Base-by-base conservation (phyloP, 2,329 filamentous ascomycete genomes). In the Fusarium annulatum region DNA sequence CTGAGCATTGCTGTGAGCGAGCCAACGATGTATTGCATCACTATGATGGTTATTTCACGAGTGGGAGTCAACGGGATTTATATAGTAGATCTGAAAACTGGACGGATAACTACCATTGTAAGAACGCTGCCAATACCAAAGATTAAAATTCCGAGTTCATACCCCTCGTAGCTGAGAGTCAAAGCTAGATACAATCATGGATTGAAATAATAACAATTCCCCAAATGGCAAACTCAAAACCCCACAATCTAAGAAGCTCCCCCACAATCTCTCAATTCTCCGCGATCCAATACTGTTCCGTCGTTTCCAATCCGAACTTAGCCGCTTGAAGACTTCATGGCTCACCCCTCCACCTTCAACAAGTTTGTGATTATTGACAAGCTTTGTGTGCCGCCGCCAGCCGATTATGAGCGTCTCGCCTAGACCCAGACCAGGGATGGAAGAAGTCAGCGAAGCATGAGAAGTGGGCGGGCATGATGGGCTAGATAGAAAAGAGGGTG, bases 291-390 rank as follows among this genome's bases (percentile, higher is more conserved):
- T 53, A 68, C 67, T 69, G 64, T 77, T 78, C 75, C 76, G 76
- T 76, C 43, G 78, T 78, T 77, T 76, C 67, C 74, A 78, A 78
- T 78, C 77, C 77, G 77, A 79, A 78, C 73, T 71, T 79, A 78
- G 70, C 77, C 77, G 77, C 73, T 69, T 61, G 69, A 58, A 69
- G 61, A 63, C 57, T 67, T 61, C 30, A 52, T 49, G 18, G 45
- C 63, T 48, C 28, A 39, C 51, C 55, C 46, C 71, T 65, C 72
- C 69, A 69, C 49, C 62, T 51, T 56, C 60, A 53, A 61, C 30
- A 61, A 52, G 38, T 53, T 57, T 58, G 49, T 63, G 64, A 41
- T 61, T 60, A 75, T 75, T 67, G 68, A 78, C 71, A 72, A 76
- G 64, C 67, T 66, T 51, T 69, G 55, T 77, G 64, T 78, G 78